Base-by-base conservation (phyloP, 176 grass and related monocot species). In the Saccharum officinarum region DNA sequence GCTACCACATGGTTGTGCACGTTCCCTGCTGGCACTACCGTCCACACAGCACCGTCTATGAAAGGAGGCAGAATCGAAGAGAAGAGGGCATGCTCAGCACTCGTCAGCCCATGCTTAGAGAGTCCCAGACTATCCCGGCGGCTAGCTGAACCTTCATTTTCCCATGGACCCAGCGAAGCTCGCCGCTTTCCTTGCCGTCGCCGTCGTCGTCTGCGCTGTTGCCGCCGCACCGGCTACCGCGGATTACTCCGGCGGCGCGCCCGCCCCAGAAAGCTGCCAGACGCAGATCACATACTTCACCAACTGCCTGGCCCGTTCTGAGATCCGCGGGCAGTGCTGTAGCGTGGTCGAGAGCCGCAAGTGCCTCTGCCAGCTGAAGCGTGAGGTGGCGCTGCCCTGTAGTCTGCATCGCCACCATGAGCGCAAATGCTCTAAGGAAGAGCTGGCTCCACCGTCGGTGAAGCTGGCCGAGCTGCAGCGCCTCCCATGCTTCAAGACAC, bases 321-420 rank as follows among this genome's bases (percentile, higher is more conserved):
- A 54, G 44, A 54, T 81, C 79, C 64, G 65, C 13, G 18, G 1
- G 12, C 45, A 54, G 65, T 81, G 79, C 65, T 81, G 79, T 13
- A 54, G 12, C 20, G 79, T 69, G 65, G 45, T 81, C 2, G 31
- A n/a, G 12, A 50, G 34, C 45, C 2, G 0, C 20, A 16, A 17
- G 20, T 81, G 79, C 79, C 65, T 81, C 45, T 81, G 65, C 79
- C 64, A 69, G 65, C 79, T 81, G 45, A 25, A 81, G 45, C 64
- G 22, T 45, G 65, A 69, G 79, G 45, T 81, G 64, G 31, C 20
- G 31, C 30, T 69, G 20, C 79, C 79, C 20, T 81, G 79, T 47
- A 2, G 14, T 2, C 44, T 67, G 3, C 63, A 69, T 33, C 45
- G 45, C 79, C 30, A 6, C 18, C 45, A 39, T 30, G 1, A 8